Conservation (phyloP, 495 filamentous ascomycete genomes). For the Lineolata rhizophorae region DNA sequence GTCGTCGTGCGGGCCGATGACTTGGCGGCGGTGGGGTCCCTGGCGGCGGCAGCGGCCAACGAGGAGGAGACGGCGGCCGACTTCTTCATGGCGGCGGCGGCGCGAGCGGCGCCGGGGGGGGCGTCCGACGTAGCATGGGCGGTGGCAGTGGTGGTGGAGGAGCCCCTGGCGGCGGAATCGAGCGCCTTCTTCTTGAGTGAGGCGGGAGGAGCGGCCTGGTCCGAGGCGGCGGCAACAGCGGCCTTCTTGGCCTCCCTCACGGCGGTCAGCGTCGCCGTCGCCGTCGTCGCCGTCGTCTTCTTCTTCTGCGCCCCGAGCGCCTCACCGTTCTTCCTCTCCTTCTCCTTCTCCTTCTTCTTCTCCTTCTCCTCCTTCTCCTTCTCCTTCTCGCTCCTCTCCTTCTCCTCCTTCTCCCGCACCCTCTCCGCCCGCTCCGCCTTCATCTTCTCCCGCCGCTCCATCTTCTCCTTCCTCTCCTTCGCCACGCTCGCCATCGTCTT, state of each 20-base stretch:
- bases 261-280: neutral
- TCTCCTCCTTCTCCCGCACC: slow-evolving; percentile 32
- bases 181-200: slow-evolving; percentile 9
- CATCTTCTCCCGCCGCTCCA: slow-evolving; percentile 1
- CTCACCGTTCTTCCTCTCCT: slow-evolving; percentile 1
- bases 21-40: neutral
- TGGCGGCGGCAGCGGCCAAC: neutral
- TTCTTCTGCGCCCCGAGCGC: neutral
- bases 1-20: neutral
- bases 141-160: neutral
- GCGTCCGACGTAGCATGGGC: neutral
- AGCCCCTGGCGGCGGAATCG: too few species aligned
- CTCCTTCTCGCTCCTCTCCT: too few species aligned
- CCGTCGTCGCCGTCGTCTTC: slow-evolving; percentile 4
- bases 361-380: slow-evolving; percentile 37
- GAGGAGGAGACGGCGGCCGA: neutral
- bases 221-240: neutral
- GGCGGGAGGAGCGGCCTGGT: neutral
- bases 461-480: slow-evolving; percentile 11
- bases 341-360: slow-evolving; percentile 25
- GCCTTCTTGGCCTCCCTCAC: neutral
- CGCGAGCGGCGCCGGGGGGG: neutral
- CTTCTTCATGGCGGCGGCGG: neutral
- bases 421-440: slow-evolving; percentile 1
- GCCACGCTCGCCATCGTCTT: slow-evolving; percentile 3